Evolutionary conservation across 768 basidiomycete species (phyloP), one percentile per base, ranked within the genome.

Genomic region (Leccinum broughii): DNA sequence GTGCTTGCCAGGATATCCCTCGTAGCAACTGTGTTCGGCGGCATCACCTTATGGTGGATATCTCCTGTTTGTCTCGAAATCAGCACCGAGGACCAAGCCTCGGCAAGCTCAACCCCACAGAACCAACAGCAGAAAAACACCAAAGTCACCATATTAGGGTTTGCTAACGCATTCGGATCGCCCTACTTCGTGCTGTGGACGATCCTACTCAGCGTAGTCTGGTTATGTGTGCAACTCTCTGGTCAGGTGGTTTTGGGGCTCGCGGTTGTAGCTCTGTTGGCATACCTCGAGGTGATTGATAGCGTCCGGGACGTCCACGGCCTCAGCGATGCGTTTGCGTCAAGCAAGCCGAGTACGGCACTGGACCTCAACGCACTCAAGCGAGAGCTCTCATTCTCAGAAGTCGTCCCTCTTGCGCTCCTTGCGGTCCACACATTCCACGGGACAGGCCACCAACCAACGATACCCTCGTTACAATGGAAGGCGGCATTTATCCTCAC

Each of bases 381-480:
- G 26, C 76, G 76, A 11, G 70, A 77, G 4, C 64, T 87, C 11
- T 73, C 74, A 8, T 92, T 95, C 72, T 75, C 82, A 7, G 92
- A 95, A 60, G 75, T 90, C 24, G 80, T 85, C 0, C 88, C 89
- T 0, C 72, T 98, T 14, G 88, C 89, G 1, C 81, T 98, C 8
- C 78, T 97, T 11, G 89, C 87, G 0, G 74, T 90, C 41, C 83
- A 92, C 53, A 74, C 83, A 8, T 98, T 95, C 80, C 92, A 90
- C 70, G 79, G 84, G 0, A 98, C 95, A 0, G 96, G 97, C 2
- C 97, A 99, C 68, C 95, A 98, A 74, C 83, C 94, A 1, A 88
- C 88, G 3, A 80, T 98, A 41, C 83, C 93, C 1, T 90, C 92
- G 3, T 84, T 99, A 48, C 96, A 98, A 66, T 99, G 96, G 97